Base-by-base conservation (phyloP, 371 early-diverging fungal genomes). In the Mortierella polycephala region DNA sequence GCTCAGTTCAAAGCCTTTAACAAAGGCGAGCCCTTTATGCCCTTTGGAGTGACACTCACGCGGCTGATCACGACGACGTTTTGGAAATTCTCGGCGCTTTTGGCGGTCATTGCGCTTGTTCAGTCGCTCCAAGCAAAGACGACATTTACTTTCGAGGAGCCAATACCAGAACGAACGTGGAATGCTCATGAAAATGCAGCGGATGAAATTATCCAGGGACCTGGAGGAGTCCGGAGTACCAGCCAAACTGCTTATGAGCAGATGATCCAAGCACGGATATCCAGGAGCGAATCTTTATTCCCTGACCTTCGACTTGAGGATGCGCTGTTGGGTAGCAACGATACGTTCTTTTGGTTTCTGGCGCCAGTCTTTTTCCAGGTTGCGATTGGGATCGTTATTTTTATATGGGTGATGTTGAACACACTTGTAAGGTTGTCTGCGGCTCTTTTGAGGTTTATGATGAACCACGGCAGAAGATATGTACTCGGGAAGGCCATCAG, bases 1-100 rank as follows among this genome's bases (percentile, higher is more conserved):
- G 82, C 84, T 8, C 94, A 94, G 74, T 81, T 94, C 62, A 83
- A 81, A 45, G 77, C 83, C 44, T 94, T 91, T 82, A 89, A 89
- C 63, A 60, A 80, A 18, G 85, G 86, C n/a, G 51, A 67, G 30
- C 64, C 77, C 39, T 77, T 77, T 39, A 61, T 47, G 30, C 77
- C 77, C 0, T 77, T 77, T 42, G 77, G 77, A 12, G 51, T 68
- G 39, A 71, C 68, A 64, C 49, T 77, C 16, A 52, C 72, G 5
- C 59, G 53, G 30, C 54, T 77, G 44, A 77, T 68, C 40, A 46
- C 13, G 56, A 60, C 68, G 2, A 77, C 77, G 14, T 72, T 77
- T 45, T 68, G 57, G 62, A 77, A 65, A 37, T 77, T 77, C 18
- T 71, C 77, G 23, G 44, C 60, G 13, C 52, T 77, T 0, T 57